Evolutionary conservation across 345 rosid genomes (phyloP).

Genomic region (Odontarrhena argentea): DNA sequence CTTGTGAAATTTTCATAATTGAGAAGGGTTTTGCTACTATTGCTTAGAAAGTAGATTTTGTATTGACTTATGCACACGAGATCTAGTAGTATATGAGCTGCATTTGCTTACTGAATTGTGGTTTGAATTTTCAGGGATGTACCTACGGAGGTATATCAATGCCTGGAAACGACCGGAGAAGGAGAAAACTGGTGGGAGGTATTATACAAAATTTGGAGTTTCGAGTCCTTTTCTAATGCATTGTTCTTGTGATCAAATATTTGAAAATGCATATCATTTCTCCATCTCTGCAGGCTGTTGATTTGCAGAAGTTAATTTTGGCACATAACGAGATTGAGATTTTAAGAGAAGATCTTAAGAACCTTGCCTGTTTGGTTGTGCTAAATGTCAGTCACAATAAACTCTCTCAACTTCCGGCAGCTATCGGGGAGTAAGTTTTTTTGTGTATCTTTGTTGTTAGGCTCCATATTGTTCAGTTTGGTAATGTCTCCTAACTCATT

Average conservation of each 20-base stretch:
- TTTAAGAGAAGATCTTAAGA: constrained; percentile 76
- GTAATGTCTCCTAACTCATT: constrained; percentile 11
- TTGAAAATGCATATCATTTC: not conserved
- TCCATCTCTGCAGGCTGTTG: constrained; percentile 63
- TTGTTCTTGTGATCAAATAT: constrained; percentile 11
- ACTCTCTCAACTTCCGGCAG: constrained; percentile 69
- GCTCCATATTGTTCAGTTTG: constrained; percentile 17
- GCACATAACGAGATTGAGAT: constrained; percentile 82
- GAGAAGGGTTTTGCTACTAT: constrained; percentile 14
- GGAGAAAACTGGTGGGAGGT: constrained; percentile 99
- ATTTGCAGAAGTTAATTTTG: constrained; percentile 84
- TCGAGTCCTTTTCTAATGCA: not conserved
- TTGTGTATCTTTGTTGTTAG: not conserved
- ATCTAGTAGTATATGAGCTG: constrained; percentile 23
- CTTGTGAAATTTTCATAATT: not conserved
- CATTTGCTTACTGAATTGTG: constrained; percentile 18
- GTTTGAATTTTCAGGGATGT: constrained; percentile 55
- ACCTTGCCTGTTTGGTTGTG: constrained; percentile 63
- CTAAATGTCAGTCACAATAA: constrained; percentile 84
- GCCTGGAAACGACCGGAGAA: constrained; percentile 62
- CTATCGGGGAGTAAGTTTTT: constrained; percentile 77
- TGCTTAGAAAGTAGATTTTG: not conserved
- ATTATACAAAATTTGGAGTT: not conserved
- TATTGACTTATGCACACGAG: constrained; percentile 13
- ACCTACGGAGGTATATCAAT: constrained; percentile 71